A percentile compares a stretch with the other conserved stretches of the same genome.
Evolutionary conservation across 1,139 yeast species (phyloP).

Genomic region (Zygoascus meyerae): DNA sequence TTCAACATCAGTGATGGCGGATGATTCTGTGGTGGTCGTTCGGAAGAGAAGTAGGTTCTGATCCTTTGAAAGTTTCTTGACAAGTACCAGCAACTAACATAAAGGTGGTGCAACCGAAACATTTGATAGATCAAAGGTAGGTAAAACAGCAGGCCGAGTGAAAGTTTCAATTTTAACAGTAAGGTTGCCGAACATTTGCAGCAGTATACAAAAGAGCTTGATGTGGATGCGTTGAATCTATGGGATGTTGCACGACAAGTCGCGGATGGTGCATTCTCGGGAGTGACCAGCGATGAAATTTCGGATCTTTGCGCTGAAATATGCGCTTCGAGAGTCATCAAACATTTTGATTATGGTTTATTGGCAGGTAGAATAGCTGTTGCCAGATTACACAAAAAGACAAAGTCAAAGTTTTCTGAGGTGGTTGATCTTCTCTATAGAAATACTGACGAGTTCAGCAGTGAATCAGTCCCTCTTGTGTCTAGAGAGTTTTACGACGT

Average conservation of each 20-base stretch:
- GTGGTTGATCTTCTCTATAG: slow-evolving; percentile 60
- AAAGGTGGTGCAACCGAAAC: slow-evolving; percentile 65
- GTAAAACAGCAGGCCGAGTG: not conserved
- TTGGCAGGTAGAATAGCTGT: slow-evolving; percentile 83
- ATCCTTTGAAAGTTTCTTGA: too few relatives aligned
- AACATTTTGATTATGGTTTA: slow-evolving; percentile 82
- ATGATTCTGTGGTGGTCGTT: not conserved
- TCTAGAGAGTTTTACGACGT: slow-evolving; percentile 52
- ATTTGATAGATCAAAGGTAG: slow-evolving; percentile 54
- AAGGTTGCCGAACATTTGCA: not conserved
- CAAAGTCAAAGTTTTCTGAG: slow-evolving; percentile 65
- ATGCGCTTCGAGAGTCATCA: slow-evolving; percentile 81
- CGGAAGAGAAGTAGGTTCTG: not conserved
- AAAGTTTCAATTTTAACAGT: not conserved
- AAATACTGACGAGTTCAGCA: slow-evolving; percentile 58
- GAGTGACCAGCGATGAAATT: slow-evolving; percentile 75
- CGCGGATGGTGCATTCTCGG: slow-evolving; percentile 70
- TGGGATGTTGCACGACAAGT: slow-evolving; percentile 67
- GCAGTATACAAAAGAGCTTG: slow-evolving; percentile 23
- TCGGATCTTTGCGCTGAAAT: slow-evolving; percentile 82
- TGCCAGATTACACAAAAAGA: slow-evolving; percentile 69
- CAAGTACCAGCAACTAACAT: slow-evolving; percentile 17
- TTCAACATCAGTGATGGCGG: not conserved
- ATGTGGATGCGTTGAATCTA: slow-evolving; percentile 60
- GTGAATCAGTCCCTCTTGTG: slow-evolving; percentile 61